Percentiles rank a stretch among this genome's conserved stretches.
These are phyloP conservation scores for Leishmania tropica DNA, from an alignment of 208 protist species.

Conservation along the genomic window DNA sequence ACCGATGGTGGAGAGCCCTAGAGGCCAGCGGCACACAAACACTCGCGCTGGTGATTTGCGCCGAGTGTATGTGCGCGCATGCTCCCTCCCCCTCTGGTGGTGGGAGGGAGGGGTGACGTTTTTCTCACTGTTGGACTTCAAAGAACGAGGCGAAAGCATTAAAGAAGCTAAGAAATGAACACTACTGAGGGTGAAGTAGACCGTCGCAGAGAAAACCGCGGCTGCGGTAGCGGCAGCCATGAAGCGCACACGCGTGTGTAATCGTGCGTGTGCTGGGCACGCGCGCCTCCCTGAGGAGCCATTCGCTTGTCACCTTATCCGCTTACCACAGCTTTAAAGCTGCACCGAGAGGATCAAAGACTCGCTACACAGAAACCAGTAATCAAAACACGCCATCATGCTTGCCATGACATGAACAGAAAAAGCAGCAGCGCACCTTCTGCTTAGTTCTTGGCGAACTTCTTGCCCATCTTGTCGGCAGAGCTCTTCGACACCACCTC, in stretches of 20 bases:
- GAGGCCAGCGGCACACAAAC: background rate
- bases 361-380: constrained; percentile 6
- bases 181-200: background rate
- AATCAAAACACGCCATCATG: background rate
- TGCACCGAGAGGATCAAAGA: background rate
- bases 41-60: background rate
- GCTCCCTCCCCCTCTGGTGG: background rate
- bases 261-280: background rate
- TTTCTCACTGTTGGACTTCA: too few relatives aligned
- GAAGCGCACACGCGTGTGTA: background rate
- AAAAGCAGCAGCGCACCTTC: background rate
- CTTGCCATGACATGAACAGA: background rate
- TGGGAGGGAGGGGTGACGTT: background rate
- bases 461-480: constrained; percentile 87
- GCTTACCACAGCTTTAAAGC: background rate
- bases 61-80: background rate
- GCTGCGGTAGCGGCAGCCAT: background rate
- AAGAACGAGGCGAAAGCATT: background rate
- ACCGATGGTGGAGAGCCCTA: background rate
- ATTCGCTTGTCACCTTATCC: background rate
- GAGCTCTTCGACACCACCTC: constrained; percentile 91
- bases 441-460: constrained; percentile 86
- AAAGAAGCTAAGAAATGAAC: constrained; percentile 1
- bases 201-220: background rate
- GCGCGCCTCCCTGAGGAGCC: background rate